Percentiles rank a stretch among this genome's conserved stretches.
Evolutionary conservation across 495 filamentous ascomycete species (phyloP).

Genomic region (Talaromyces liani): DNA sequence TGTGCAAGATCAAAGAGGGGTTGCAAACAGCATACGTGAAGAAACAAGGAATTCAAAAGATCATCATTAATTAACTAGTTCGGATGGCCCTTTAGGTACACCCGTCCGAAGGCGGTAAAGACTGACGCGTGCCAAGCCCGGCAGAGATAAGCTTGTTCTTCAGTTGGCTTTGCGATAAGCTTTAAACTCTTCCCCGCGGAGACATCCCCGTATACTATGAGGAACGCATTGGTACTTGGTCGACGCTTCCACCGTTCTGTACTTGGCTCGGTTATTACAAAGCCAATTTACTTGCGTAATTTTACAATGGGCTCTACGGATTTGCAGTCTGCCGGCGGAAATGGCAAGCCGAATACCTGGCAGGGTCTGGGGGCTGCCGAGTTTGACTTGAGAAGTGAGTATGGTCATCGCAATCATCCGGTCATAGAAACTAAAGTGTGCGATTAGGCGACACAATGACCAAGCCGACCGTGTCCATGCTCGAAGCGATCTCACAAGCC

Average conservation of each 20-base stretch:
- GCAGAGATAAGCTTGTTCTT: conserved; percentile 1
- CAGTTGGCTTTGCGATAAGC: not conserved
- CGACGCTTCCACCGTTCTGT: conserved; percentile 9
- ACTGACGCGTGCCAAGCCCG: not conserved
- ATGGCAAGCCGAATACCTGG: conserved; percentile 41
- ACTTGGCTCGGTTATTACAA: conserved; percentile 7
- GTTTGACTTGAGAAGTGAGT: conserved; percentile 48
- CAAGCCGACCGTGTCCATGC: conserved; percentile 66
- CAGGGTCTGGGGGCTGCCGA: conserved; percentile 53
- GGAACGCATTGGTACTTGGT: conserved; percentile 10
- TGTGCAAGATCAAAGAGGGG: not conserved
- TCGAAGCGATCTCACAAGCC: conserved; percentile 39
- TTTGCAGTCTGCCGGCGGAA: not conserved
- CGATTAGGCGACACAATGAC: conserved; percentile 63
- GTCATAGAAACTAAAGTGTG: not conserved
- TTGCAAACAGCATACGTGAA: not conserved
- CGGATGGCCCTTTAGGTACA: not conserved
- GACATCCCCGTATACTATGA: not conserved
- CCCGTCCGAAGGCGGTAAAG: not conserved
- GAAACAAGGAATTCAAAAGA: not conserved
- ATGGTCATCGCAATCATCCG: not conserved
- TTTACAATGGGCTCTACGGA: conserved; percentile 15
- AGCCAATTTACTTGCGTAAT: conserved; percentile 16
- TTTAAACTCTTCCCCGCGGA: not conserved
- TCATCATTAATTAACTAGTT: not conserved